phyloP scores from a whole-genome alignment of 2,329 filamentous ascomycete genomes.

The Ambrosiella xylebori region DNA sequence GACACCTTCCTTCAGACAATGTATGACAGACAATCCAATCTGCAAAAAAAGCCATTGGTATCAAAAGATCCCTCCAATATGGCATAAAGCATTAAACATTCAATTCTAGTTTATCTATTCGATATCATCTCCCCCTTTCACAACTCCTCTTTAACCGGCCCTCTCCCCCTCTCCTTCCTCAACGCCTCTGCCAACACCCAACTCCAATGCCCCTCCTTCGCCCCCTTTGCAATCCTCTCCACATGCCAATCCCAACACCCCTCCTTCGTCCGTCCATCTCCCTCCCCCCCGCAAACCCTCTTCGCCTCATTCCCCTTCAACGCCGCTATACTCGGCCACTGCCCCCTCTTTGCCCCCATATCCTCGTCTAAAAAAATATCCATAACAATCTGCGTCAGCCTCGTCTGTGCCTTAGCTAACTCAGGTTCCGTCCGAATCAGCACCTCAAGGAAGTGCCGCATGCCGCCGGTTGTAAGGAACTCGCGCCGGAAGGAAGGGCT shows the following conservation, averaged over 20 bases:
- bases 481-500: slow-evolving; percentile 32
- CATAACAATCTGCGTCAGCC: slow-evolving; percentile 39
- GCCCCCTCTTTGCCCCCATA: slow-evolving; percentile 39
- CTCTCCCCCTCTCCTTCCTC: slow-evolving; percentile 17
- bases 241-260: slow-evolving; percentile 44
- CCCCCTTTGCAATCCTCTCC: slow-evolving; percentile 21
- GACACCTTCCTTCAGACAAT: no score
- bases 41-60: no score
- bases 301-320: slow-evolving; percentile 18
- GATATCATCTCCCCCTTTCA: background rate
- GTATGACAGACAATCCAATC: no score
- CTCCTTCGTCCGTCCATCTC: slow-evolving; percentile 21
- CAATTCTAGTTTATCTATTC: no score
- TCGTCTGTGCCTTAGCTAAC: slow-evolving; percentile 34
- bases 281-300: slow-evolving; percentile 21
- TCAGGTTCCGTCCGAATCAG: slow-evolving; percentile 21
- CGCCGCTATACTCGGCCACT: slow-evolving; percentile 32
- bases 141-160: slow-evolving; percentile 9
- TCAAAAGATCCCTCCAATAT: no score
- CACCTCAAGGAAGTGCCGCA: slow-evolving; percentile 36
- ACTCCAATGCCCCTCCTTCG: slow-evolving; percentile 28
- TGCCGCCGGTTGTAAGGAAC: slow-evolving; percentile 38
- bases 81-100: background rate
- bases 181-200: slow-evolving; percentile 24
- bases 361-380: slow-evolving; percentile 51